Base-by-base conservation (phyloP, 2,329 filamentous ascomycete genomes). In the Colletotrichum eremochloae region DNA sequence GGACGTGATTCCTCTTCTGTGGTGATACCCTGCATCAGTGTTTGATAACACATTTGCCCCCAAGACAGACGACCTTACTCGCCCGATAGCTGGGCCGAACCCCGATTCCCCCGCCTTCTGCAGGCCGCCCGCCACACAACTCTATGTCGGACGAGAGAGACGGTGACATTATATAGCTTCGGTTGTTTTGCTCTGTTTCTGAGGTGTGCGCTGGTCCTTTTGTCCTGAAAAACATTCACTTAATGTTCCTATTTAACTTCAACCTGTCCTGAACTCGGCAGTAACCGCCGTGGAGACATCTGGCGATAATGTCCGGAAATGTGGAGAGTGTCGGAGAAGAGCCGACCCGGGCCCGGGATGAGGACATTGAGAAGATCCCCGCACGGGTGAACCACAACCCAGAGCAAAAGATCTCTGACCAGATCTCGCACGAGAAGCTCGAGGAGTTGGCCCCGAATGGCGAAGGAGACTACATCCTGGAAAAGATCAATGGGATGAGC, bases 361-460 rank as follows among this genome's bases (percentile, higher is more conserved):
- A 48, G 36, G 61, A 70, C 33, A 66, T 67, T 38, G 71, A 73
- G 9, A 73, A 73, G 68, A 60, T 67, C 48, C 58, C 68, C n/a
- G 60, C 63, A 24, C 60, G 15, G n/a, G 60, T 65, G 15, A 40
- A 56, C 5, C 55, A 42, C 55, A 61, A 46, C 46, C 58, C 61
- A 8, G 71, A 71, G 36, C 67, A 63, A 1, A 67, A 63, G 9
- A 71, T 73, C 63, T 78, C 80, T 3, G 80, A 83, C 72, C 82
- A 83, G 74, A 83, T 85, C 62, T 75, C 82, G 7, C 79, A 80
- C 40, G 78, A 81, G 67, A 78, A 82, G 75, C 80, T 84, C 50
- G 81, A 84, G 69, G 79, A 79, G 60, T 75, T 85, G 50, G 83
- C 83, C 1, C 83, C 83, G 40, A 84, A 84, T 55, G 83, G 82